Evolutionary conservation across 768 basidiomycete species (phyloP), one percentile per base, ranked within the genome.

Genomic region (Lyophyllum atratum): DNA sequence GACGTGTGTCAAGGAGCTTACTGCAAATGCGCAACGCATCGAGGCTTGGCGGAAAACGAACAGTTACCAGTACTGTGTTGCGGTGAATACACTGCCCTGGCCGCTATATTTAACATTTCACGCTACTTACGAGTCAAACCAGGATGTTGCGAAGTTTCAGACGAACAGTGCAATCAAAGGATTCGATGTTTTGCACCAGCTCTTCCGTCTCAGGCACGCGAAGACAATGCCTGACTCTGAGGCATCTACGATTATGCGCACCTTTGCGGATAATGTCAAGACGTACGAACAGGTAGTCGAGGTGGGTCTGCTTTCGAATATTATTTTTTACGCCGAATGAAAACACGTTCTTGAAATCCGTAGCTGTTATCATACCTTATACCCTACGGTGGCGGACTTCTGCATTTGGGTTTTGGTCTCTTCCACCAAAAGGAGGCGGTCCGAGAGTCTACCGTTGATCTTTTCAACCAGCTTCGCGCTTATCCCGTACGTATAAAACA

Each of bases 31-130:
- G 1, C 85, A 86, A 64, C 83, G 96, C 33, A 93, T 98, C 37
- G 97, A 98, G 66, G 95, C 89, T 8, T 99, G 96, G 96, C 78
- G 91, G 59, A 82, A 83, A 67, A 96, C 92, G 4, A 85, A 84
- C 60, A 86, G 84, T 52, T 97, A 98, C 70, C 80, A 83, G 53
- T 82, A 90, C 59, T 89, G 78, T 64, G 80, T 85, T 54, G 73
- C 76, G 71, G 95, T 95, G 61, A 56, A 31, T 28, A 28, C 54
- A 67, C 2, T n/a, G 33, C 53, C 24, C 43, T 22, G 54, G 14
- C 14, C 15, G 9, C 39, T 25, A 17, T 49, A 37, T 54, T 28
- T 40, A 31, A 42, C 2, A 2, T 17, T 40, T 45, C n/a, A 45
- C 17, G 24, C 37, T 34, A 40, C 56, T 58, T 22, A 46, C 33